Percentiles rank a stretch among this genome's conserved stretches.
These are phyloP conservation scores for Blechomonas ayalai DNA, from an alignment of 208 protist genomes.

Conservation along the genomic window DNA sequence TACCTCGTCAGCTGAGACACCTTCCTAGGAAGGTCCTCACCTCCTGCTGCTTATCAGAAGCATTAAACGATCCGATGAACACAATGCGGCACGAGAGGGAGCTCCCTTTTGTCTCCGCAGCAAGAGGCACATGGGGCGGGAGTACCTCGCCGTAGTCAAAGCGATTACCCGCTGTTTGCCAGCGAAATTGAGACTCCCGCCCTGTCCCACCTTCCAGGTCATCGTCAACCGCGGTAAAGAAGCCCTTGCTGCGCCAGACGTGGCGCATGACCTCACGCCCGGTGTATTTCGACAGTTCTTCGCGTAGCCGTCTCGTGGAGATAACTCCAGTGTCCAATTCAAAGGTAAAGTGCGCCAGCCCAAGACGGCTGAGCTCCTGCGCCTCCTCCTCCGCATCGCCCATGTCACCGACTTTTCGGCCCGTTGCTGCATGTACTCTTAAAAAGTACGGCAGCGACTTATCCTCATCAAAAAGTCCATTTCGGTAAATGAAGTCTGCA, in stretches of 20 bases:
- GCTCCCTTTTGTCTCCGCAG: background rate
- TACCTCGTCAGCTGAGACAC: too few species aligned
- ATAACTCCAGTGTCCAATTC: background rate
- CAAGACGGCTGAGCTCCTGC: slow-evolving; percentile 17
- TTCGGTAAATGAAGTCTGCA: slow-evolving; percentile 7
- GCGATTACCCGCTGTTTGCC: slow-evolving; percentile 21
- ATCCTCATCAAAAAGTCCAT: slow-evolving; percentile 16
- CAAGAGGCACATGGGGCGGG: slow-evolving; percentile 19
- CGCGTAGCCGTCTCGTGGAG: slow-evolving; percentile 5
- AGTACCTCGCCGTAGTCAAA: slow-evolving; percentile 38
- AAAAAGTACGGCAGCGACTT: slow-evolving; percentile 16
- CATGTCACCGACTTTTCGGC: slow-evolving; percentile 13
- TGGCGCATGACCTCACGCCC: slow-evolving; percentile 12
- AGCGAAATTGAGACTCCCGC: slow-evolving; percentile 20
- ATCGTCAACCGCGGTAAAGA: slow-evolving; percentile 30
- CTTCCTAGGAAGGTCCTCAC: too few species aligned
- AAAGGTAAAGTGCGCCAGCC: slow-evolving; percentile 17
- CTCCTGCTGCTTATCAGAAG: background rate
- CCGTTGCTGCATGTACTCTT: slow-evolving; percentile 10
- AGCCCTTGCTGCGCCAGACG: slow-evolving; percentile 59
- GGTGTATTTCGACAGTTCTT: background rate
- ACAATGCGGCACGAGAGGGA: slow-evolving; percentile 14
- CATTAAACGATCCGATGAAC: slow-evolving; percentile 28
- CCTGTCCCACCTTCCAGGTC: background rate
- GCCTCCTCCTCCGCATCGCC: slow-evolving; percentile 13